Evolutionary conservation across 1,284 basidiomycete genomes (phyloP).

Genomic region (Chalciporus piperatoides): DNA sequence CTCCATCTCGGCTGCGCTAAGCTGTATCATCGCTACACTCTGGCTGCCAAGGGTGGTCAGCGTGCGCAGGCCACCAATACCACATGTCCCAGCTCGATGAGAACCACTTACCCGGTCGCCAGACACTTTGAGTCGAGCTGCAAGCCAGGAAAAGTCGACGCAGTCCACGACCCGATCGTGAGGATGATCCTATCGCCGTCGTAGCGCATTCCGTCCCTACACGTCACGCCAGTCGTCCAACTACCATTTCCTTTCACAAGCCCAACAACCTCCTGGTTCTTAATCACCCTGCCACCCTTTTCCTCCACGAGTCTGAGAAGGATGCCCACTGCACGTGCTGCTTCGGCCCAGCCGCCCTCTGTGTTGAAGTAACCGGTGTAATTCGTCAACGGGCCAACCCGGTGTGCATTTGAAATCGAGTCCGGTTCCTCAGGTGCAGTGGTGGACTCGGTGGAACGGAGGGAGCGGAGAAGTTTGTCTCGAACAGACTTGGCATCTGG

Average conservation of each 20-base stretch:
- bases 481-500: slow-evolving; percentile 25
- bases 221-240: slow-evolving; percentile 58
- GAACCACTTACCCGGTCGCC: slow-evolving; percentile 61
- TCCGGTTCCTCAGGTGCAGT: slow-evolving; percentile 5
- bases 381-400: slow-evolving; percentile 33
- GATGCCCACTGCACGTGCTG: slow-evolving; percentile 60
- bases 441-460: slow-evolving; percentile 6
- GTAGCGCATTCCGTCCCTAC: slow-evolving; percentile 56
- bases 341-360: slow-evolving; percentile 85
- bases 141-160: slow-evolving; percentile 66
- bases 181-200: slow-evolving; percentile 59
- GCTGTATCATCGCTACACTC: slow-evolving; percentile 70
- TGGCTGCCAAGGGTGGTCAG: slow-evolving; percentile 48
- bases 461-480: slow-evolving; percentile 29
- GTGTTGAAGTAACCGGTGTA: slow-evolving; percentile 64
- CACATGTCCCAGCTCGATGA: background rate
- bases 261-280: slow-evolving; percentile 54
- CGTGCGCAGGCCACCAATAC: background rate
- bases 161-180: slow-evolving; percentile 81
- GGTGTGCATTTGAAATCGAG: slow-evolving; percentile 4
- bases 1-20: slow-evolving; percentile 65
- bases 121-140: slow-evolving; percentile 47
- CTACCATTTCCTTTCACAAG: slow-evolving; percentile 39
- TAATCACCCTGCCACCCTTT: slow-evolving; percentile 60
- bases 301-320: slow-evolving; percentile 55